Conservation (phyloP, 2,329 filamentous ascomycete genomes). For the Aspergillus calidoustus region DNA sequence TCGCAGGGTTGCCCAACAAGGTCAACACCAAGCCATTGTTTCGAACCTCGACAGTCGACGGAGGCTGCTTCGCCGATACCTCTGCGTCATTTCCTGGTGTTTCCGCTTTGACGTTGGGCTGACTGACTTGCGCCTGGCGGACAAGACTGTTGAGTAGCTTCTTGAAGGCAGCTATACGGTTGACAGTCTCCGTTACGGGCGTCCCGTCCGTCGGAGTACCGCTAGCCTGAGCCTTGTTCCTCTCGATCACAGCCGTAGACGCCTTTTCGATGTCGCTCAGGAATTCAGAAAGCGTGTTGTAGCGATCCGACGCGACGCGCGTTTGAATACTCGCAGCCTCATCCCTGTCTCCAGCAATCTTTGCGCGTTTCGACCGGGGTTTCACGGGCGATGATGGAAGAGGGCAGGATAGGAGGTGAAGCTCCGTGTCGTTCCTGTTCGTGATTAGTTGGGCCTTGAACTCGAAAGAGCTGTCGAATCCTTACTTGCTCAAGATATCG, state of each 20-base stretch:
- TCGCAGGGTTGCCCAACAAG: slow-evolving; percentile 74
- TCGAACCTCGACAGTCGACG: slow-evolving; percentile 46
- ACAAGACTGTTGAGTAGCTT: slow-evolving; percentile 67
- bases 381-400: slow-evolving; percentile 42
- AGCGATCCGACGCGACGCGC: slow-evolving; percentile 43
- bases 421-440: slow-evolving; percentile 48
- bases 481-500: slow-evolving; percentile 38
- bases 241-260: slow-evolving; percentile 42
- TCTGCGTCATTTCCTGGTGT: slow-evolving; percentile 41
- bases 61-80: slow-evolving; percentile 41
- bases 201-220: slow-evolving; percentile 31
- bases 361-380: slow-evolving; percentile 50
- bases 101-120: slow-evolving; percentile 39
- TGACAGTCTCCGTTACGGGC: slow-evolving; percentile 42
- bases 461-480: not conserved
- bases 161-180: slow-evolving; percentile 62
- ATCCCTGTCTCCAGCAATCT: slow-evolving; percentile 41
- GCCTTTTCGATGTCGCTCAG: slow-evolving; percentile 48
- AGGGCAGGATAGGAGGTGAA: slow-evolving; percentile 48
- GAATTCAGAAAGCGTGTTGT: slow-evolving; percentile 48
- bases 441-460: slow-evolving; percentile 27
- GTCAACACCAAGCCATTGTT: slow-evolving; percentile 70
- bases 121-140: slow-evolving; percentile 62
- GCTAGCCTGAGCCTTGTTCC: slow-evolving; percentile 38
- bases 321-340: slow-evolving; percentile 43